These are phyloP conservation scores for Xerocomellus amylosporus DNA, from an alignment of 768 basidiomycete species.

Conservation along the genomic window DNA sequence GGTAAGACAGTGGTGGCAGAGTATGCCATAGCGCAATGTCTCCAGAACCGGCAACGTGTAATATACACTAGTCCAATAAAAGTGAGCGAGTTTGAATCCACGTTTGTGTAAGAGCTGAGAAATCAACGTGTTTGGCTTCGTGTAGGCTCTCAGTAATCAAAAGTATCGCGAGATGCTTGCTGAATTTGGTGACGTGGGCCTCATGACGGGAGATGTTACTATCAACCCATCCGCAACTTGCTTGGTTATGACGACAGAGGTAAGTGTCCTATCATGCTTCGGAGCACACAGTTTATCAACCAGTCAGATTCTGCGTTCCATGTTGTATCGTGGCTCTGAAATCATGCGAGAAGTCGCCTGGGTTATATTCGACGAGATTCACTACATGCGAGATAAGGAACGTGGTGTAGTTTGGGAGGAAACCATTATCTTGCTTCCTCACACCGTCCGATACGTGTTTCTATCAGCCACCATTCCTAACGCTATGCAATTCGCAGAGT, in stretches of 20 bases:
- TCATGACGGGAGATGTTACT: slow-evolving; percentile 99
- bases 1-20: slow-evolving; percentile 99
- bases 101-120: slow-evolving; percentile 8
- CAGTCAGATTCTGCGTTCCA: slow-evolving; percentile 88
- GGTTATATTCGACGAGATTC: slow-evolving; percentile 99
- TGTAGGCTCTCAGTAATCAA: slow-evolving; percentile 94
- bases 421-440: slow-evolving; percentile 95
- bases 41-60: slow-evolving; percentile 91
- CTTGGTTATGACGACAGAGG: slow-evolving; percentile 99
- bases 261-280: slow-evolving; percentile 28
- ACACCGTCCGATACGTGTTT: slow-evolving; percentile 96
- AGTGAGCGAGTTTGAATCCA: slow-evolving; percentile 48
- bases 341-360: slow-evolving; percentile 99
- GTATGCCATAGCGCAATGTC: slow-evolving; percentile 96
- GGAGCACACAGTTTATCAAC: not conserved
- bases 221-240: slow-evolving; percentile 97
- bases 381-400: slow-evolving; percentile 99
- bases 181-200: slow-evolving; percentile 95
- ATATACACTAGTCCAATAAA: slow-evolving; percentile 99
- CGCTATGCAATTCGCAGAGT: slow-evolving; percentile 98
- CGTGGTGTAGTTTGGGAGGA: slow-evolving; percentile 99
- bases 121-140: slow-evolving; percentile 16
- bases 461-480: slow-evolving; percentile 99
- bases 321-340: slow-evolving; percentile 98
- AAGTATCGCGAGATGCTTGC: slow-evolving; percentile 98